Evolutionary conservation across 805 yeast genomes (phyloP), one percentile per base, ranked within the genome.

Genomic region (Metschnikowia baotianmanensis): DNA sequence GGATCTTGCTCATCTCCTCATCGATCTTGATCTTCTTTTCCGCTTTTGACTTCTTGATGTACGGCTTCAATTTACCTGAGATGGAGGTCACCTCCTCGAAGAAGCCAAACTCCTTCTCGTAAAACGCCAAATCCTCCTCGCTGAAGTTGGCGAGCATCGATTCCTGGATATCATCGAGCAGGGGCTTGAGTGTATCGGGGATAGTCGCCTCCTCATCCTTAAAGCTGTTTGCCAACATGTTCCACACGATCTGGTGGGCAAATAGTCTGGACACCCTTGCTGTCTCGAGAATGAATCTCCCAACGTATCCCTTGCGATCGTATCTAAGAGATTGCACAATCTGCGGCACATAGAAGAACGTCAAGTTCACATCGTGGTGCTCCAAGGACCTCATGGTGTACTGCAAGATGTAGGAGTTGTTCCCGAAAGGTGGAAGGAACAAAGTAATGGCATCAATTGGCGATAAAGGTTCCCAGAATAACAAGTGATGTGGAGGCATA

Each of bases 201-300:
- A 77, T 72, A 0, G 79, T 71, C 0, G 88, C 82, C 8, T 91
- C 96, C 53, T 91, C 98, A 58, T 86, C 97, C 52, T 83, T 84
- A 63, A 77, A 93, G 47, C 89, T 79, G 58, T 95, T 93, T 1
- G 99, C 98, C 55, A 84, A 65, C 86, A 93, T 88, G 57, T 93
- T 93, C 99, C 99, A 93, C 40, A 93, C 88, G 50, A 93, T 90
- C 63, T 93, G 99, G 62, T 93, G 99, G 0, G 98, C 90, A 71
- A 93, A 93, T 47, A 91, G 69, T 51, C 86, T 95, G 20, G 93
- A 83, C 11, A 89, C 86, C 57, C 84, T 82, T 1, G 96, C 97
- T 1, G 97, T 87, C 59, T 93, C 98, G 41, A 91, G 66, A 48
- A 93, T 89, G 58, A 86, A 87, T 52, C 88, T 76, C 52, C 86